Base-by-base conservation (phyloP, 768 basidiomycete species). In the Lactarius trivialis region DNA sequence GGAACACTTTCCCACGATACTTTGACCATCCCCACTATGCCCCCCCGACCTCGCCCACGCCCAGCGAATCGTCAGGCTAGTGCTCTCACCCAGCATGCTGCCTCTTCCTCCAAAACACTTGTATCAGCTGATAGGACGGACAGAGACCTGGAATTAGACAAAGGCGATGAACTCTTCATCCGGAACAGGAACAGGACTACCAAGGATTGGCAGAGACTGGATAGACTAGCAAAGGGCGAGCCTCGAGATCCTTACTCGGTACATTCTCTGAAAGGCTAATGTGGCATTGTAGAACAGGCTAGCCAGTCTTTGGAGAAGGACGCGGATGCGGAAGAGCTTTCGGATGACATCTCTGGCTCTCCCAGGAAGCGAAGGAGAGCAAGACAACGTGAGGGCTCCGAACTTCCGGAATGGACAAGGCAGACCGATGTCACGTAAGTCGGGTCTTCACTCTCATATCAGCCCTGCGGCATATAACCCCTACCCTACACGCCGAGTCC, bases 91-190 rank as follows among this genome's bases (percentile, higher is more conserved):
- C 49, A 66, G 21, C 60, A 62, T 15, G 62, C 60, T 9, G 52
- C 66, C 4, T 53, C 56, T 15, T 55, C 67, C 34, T 58, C 57
- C 8, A 62, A 63, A 15, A 43, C n/a, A n/a, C n/a, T 37, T 32
- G 49, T 53, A 14, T 45, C 63, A 9, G 60, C 67, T 24, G 28
- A 39, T 12, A 59, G 65, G 56, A 56, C 57, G 36, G 63, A 58
- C 43, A 65, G 60, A 19, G 66, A 43, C 51, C 49, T 72, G 21
- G 72, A 74, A 53, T 72, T 76, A 24, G 71, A 80, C 12, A 85
- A 89, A 60, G 82, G 82, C 55, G 88, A 91, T 71, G 82, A 81
- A 17, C 76, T 82, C 71, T 91, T 91, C 67, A 81, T 90, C 68
- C 81, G 81, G 55, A 92, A 90, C 70, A 76, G 74, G 49, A 79